Evolutionary conservation across 306 rosid species (phyloP), one percentile per base, ranked within the genome.

Genomic region (Aeschynomene evenia): DNA sequence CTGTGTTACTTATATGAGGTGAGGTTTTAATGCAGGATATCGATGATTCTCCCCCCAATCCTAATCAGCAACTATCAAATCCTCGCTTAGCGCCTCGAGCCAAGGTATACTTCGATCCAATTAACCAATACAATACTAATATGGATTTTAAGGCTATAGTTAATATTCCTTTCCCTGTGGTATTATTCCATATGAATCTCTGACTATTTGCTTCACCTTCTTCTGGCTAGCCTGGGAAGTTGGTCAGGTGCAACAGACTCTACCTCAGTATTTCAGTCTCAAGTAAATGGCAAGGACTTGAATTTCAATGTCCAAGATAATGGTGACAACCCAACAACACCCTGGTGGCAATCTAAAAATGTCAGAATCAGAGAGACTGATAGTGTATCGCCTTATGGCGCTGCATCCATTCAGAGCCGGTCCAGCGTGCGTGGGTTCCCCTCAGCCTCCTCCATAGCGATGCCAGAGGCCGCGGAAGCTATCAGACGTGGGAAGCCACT

Each of bases 391-490:
- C 70, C 84, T 53, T 64, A 71, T 49, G 62, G 72, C 53, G 71
- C 63, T 46, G 71, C 49, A 42, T 46, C 81, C 53, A 79, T 16
- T 71, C 84, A 73, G 64, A 22, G 33, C 84, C 88, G 10, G 68
- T 82, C 61, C 81, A 76, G 65, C 88, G 88, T 6, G 1, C 56
- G 2, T 89, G 97, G 97, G 96, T 87, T 78, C 96, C 98, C 96
- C 98, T 63, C 90, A 77, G 76, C 88, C 96, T 15, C 98, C 94
- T 55, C 96, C 0, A 74, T 87, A n/a, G 86, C 78, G 9, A 71
- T 87, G 87, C 66, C 89, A 0, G 98, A 80, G 80, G 98, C 94
- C n/a, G 98, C 91, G 5, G 98, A 89, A 81, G 96, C 98, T 12
- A 91, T 87, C 82, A 79, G 89, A 45, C 82, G 84, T 58, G 90